Evolutionary conservation across 805 yeast species (phyloP), one percentile per base, ranked within the genome.

Genomic region (Saccharomycopsis fibuligera): DNA sequence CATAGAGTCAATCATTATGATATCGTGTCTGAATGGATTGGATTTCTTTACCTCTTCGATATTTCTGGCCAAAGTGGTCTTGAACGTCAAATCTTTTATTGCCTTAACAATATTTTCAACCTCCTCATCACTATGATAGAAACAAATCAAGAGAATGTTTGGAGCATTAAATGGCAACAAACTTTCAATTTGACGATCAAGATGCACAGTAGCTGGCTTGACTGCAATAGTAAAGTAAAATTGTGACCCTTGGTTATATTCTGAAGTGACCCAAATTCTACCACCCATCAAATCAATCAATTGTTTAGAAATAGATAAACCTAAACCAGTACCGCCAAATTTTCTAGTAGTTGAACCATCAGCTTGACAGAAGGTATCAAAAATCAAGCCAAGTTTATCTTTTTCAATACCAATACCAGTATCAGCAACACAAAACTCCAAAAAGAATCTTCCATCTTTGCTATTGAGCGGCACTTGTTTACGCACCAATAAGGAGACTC

Each of bases 261-360:
- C 75, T 0, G 95, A 85, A 21, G 86, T 78, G 24, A 88, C 96
- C 96, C 96, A 86, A 54, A 87, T 86, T 55, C 84, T 91, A 62
- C 96, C 96, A 38, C 96, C 96, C 96, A 88, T 87, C 55, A 87
- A 73, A 59, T 86, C 90, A 60, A 88, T 87, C 57, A 87, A 73
- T 58, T 86, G 88, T 63, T 86, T 86, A 8, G 96, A 88, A 63
- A 87, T 87, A 2, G 95, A 85, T 48, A 87, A 72, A 16, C 96
- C 96, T 41, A 87, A 72, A 55, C 96, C 96, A 2, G 96, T 88
- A 60, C 96, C 96, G 58, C 96, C 96, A 62, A 87, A 88, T 64
- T 86, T 86, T 62, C 96, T 76, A 1, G 96, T 87, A 2, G 96
- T 87, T 4, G 95, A 86, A 37, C 96, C 96, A 67, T 87, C 96